A percentile compares a stretch with the other conserved stretches of the same genome.
Conservation (phyloP, 768 basidiomycete genomes). For the Lentinus tigrinus region DNA sequence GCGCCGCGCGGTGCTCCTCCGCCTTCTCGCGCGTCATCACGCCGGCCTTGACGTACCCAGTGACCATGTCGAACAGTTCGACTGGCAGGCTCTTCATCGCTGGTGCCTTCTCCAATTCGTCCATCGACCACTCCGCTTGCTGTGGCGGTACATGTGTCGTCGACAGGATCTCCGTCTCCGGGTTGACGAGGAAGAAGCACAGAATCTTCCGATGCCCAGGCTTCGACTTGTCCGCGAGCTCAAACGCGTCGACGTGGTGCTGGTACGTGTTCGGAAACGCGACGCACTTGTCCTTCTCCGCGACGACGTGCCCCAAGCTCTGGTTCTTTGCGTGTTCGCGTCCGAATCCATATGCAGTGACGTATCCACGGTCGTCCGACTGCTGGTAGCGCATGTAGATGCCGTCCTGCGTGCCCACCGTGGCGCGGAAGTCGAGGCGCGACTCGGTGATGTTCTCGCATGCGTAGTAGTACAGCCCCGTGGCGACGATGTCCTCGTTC, state of each 20-base stretch:
- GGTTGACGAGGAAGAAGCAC: conserved; percentile 39
- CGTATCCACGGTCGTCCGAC: conserved; percentile 3
- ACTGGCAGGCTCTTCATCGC: conserved; percentile 11
- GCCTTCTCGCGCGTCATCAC: conserved; percentile 12
- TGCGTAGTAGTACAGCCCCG: conserved; percentile 28
- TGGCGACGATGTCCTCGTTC: conserved; percentile 17
- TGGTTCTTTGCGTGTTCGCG: conserved; percentile 17
- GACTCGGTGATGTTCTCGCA: conserved; percentile 34
- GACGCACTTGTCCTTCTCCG: conserved; percentile 29
- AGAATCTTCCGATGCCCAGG: conserved; percentile 41
- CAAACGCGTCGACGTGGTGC: conserved; percentile 36
- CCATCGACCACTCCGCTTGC: conserved; percentile 27
- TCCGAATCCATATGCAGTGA: conserved; percentile 1
- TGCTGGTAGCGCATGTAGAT: conserved; percentile 1
- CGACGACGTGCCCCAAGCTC: conserved; percentile 30
- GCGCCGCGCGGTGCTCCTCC: conserved; percentile 9
- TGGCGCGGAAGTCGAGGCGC: conserved; percentile 34
- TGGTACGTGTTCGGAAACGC: conserved; percentile 41
- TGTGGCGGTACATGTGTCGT: conserved; percentile 34
- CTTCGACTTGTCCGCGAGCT: conserved; percentile 30
- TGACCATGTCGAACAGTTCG: conserved; percentile 22
- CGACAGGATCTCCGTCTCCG: conserved; percentile 28
- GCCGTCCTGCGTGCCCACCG: conserved; percentile 10
- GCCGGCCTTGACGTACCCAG: background rate
- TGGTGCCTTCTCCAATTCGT: background rate